phyloP scores from a whole-genome alignment of 306 rosid species.

The Begonia masoniana region DNA sequence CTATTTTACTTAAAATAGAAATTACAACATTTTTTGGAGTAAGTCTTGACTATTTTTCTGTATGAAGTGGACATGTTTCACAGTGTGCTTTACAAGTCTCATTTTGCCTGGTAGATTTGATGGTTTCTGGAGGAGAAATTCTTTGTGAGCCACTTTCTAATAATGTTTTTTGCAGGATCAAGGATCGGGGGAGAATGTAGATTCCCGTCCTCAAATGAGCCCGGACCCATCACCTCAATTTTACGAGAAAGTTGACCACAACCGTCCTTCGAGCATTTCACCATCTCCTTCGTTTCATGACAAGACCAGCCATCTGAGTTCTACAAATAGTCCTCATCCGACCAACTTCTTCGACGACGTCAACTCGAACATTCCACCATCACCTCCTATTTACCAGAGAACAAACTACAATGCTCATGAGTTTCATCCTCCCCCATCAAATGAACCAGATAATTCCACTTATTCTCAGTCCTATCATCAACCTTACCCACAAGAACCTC shows the following conservation, averaged over 20 bases:
- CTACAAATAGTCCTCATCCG: slow-evolving; percentile 33
- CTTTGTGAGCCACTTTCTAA: neutral
- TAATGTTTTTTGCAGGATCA: slow-evolving; percentile 46
- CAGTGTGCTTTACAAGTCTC: no score
- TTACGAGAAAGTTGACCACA: slow-evolving; percentile 14
- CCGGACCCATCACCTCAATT: slow-evolving; percentile 34
- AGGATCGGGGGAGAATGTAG: slow-evolving; percentile 36
- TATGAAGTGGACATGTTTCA: no score
- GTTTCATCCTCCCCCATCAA: slow-evolving; percentile 38
- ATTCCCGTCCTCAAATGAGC: slow-evolving; percentile 27
- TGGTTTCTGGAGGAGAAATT: neutral
- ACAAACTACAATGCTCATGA: slow-evolving; percentile 58
- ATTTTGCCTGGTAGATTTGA: no score
- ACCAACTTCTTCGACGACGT: slow-evolving; percentile 36
- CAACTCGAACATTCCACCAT: slow-evolving; percentile 27
- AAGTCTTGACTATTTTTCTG: no score
- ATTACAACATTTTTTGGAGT: no score
- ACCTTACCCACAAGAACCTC: slow-evolving; percentile 52
- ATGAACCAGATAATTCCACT: slow-evolving; percentile 41
- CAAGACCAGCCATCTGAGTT: slow-evolving; percentile 18
- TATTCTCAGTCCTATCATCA: slow-evolving; percentile 58
- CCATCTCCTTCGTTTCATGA: slow-evolving; percentile 12
- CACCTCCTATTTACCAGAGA: slow-evolving; percentile 45
- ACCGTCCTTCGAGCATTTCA: slow-evolving; percentile 5
- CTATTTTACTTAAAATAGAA: no score